A percentile compares a stretch with the other conserved stretches of the same genome.
Conservation (phyloP, 768 basidiomycete species). For the Phylloporus sp. region DNA sequence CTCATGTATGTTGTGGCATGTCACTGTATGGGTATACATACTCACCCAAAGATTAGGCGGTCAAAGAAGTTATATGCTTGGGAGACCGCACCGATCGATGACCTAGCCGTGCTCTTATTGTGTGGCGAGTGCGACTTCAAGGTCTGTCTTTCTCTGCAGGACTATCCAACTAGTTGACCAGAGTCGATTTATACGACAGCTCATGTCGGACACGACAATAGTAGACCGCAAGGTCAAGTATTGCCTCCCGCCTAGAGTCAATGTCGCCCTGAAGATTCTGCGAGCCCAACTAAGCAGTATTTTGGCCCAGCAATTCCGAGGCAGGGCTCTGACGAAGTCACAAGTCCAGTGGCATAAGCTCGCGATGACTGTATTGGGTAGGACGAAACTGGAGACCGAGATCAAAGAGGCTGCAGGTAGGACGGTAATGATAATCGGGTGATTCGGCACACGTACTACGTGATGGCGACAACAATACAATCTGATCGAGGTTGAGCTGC, state of each 20-base stretch:
- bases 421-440: constrained; percentile 18
- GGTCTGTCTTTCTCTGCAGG: constrained; percentile 37
- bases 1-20: constrained; percentile 56
- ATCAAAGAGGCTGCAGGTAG: constrained; percentile 6
- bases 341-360: constrained; percentile 74
- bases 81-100: constrained; percentile 90
- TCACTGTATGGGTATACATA: not conserved
- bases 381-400: constrained; percentile 38
- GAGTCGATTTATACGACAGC: constrained; percentile 42
- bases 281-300: constrained; percentile 58
- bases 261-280: constrained; percentile 76
- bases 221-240: constrained; percentile 87
- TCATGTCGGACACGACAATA: constrained; percentile 62
- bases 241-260: constrained; percentile 62
- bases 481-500: no score
- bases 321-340: constrained; percentile 51
- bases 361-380: constrained; percentile 59
- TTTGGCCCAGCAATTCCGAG: constrained; percentile 64
- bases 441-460: not conserved
- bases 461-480: not conserved
- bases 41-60: constrained; percentile 54
- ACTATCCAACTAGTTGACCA: constrained; percentile 5
- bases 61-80: constrained; percentile 91
- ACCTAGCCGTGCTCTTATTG: constrained; percentile 72
- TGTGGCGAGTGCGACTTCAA: constrained; percentile 92